phyloP scores from a whole-genome alignment of 306 rosid genomes.

The Cicer pinnatifidum region DNA sequence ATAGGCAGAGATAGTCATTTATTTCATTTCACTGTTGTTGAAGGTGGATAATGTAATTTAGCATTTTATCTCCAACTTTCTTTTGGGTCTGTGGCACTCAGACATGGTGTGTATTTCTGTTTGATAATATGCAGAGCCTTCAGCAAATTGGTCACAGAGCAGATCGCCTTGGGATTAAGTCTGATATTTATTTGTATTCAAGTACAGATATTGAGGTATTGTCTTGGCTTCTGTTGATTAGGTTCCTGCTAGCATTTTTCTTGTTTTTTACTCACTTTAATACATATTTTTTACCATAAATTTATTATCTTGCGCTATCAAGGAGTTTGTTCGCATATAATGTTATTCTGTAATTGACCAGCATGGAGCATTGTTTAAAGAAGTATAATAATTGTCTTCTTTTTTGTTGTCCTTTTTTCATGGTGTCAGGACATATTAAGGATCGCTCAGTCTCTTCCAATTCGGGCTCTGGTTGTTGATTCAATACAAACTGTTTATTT shows the following conservation, averaged over 20 bases:
- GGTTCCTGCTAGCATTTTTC: slow-evolving; percentile 25
- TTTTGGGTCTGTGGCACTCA: slow-evolving; percentile 25
- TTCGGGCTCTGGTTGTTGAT: slow-evolving; percentile 79
- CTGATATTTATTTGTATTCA: slow-evolving; percentile 80
- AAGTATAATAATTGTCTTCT: slow-evolving; percentile 33
- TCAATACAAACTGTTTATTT: slow-evolving; percentile 91
- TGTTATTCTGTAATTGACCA: slow-evolving; percentile 23
- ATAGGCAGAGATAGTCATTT: slow-evolving; percentile 6
- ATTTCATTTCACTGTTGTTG: slow-evolving; percentile 36
- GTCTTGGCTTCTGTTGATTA: slow-evolving; percentile 37
- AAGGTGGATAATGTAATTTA: slow-evolving; percentile 36
- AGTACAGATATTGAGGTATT: slow-evolving; percentile 90
- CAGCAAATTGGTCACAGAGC: slow-evolving; percentile 91
- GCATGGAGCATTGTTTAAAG: slow-evolving; percentile 27
- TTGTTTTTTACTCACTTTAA: slow-evolving; percentile 6
- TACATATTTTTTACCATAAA: slow-evolving; percentile 25
- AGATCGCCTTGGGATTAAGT: slow-evolving; percentile 71
- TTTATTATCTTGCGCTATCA: slow-evolving; percentile 30
- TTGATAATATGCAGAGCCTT: slow-evolving; percentile 66
- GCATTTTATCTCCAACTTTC: slow-evolving; percentile 30
- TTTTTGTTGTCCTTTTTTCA: slow-evolving; percentile 41
- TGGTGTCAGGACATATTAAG: slow-evolving; percentile 74
- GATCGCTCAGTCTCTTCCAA: slow-evolving; percentile 63
- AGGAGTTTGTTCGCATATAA: slow-evolving; percentile 1
- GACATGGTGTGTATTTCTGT: slow-evolving; percentile 35